Evolutionary conservation across 495 filamentous ascomycete species (phyloP).

Genomic region (Lophiotrema nucula): DNA sequence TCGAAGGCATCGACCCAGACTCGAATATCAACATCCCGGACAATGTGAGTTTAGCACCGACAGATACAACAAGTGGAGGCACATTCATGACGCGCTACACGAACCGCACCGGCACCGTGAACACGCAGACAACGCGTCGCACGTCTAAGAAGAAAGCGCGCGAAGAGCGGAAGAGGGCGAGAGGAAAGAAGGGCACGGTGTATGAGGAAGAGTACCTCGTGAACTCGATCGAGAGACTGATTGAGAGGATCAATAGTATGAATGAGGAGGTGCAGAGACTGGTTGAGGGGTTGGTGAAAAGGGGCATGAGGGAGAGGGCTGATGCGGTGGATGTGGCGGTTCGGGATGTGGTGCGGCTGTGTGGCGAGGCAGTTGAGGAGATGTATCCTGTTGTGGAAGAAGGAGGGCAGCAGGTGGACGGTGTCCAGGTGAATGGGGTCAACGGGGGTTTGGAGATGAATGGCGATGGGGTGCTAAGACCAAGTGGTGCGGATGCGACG

Average conservation of each 20-base stretch:
- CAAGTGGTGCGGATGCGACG: slow-evolving; percentile 40
- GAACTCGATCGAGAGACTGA: slow-evolving; percentile 76
- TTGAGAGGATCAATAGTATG: slow-evolving; percentile 75
- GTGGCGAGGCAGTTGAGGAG: slow-evolving; percentile 60
- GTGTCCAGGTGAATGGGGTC: slow-evolving; percentile 25
- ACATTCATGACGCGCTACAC: slow-evolving; percentile 93
- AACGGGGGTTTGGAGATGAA: slow-evolving; percentile 35
- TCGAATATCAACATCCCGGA: slow-evolving; percentile 71
- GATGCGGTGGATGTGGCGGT: slow-evolving; percentile 70
- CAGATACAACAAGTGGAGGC: slow-evolving; percentile 72
- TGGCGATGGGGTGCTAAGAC: slow-evolving; percentile 31
- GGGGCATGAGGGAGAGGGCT: slow-evolving; percentile 85
- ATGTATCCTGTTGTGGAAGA: slow-evolving; percentile 54
- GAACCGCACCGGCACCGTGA: slow-evolving; percentile 68
- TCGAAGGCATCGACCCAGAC: slow-evolving; percentile 49
- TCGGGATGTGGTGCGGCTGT: slow-evolving; percentile 68
- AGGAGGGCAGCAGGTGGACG: background rate
- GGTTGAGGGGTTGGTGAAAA: slow-evolving; percentile 68
- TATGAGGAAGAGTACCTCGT: slow-evolving; percentile 98
- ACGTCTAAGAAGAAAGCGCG: slow-evolving; percentile 79
- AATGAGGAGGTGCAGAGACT: slow-evolving; percentile 67
- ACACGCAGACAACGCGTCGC: slow-evolving; percentile 62
- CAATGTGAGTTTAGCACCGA: slow-evolving; percentile 86
- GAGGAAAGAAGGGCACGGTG: slow-evolving; percentile 91
- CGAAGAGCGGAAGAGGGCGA: slow-evolving; percentile 92